Base-by-base conservation (phyloP, 192 early-diverging fungal genomes). In the Podila clonocystis region DNA sequence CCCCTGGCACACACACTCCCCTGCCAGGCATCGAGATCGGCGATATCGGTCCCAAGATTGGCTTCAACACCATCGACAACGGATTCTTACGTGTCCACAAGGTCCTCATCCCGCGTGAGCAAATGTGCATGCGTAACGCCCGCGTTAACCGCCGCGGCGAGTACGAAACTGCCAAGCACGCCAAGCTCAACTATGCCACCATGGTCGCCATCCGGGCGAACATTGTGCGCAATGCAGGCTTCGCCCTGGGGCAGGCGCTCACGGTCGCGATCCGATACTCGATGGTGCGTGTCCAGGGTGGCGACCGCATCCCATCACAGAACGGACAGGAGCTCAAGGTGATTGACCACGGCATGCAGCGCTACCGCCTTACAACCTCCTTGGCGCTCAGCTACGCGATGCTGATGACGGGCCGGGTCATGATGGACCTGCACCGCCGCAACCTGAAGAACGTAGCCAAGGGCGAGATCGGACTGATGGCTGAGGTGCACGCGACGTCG, bases 211-310 rank as follows among this genome's bases (percentile, higher is more conserved):
- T 92, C 85, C 93, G 93, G 45, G 91, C 85, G 48, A 89, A 91
- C 63, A 89, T 94, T 64, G 83, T 93, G 50, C 91, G 92, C 78
- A 91, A 92, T n/a, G 68, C 88, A 7, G 72, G 82, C 0, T 80
- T 71, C 57, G 68, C 72, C 7, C 58, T 87, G 33, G 80, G 80
- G 24, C 82, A 83, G 72, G 90, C 91, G 13, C 82, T 96, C 73
- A 95, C 93, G 17, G 91, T 97, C 63, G 95, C 95, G n/a, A 90
- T 92, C 29, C 92, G 95, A 34, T 97, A 97, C 74, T 94, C 92
- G 60, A 90, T 91, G 67, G 87, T 97, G 61, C 91, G 95, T 69
- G 85, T 93, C 36, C 95, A 97, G 82, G 84, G 84, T 6, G 72
- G 75, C n/a, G 72, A 83, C 20, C 65, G 77, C 0, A 52, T 80